phyloP scores from a whole-genome alignment of 108 stramenopile genomes.

The Discostella pseudostelligera region DNA sequence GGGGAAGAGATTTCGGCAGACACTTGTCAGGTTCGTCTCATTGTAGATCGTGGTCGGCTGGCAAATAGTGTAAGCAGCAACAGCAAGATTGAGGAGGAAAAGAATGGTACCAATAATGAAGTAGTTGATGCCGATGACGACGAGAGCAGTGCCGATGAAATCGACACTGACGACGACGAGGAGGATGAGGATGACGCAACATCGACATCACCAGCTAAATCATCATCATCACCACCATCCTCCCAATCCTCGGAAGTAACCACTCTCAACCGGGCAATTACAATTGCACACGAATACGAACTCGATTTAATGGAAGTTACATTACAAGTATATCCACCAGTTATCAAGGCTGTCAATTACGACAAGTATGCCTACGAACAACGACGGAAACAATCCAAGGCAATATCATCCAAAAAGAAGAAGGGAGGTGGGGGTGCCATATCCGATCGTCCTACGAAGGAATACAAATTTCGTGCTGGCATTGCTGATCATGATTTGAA shows the following conservation, averaged over 20 bases:
- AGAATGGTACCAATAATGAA: conserved; percentile 3
- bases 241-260: conserved; percentile 14
- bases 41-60: conserved; percentile 55
- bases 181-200: background rate
- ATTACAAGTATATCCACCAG: conserved; percentile 51
- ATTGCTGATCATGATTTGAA: conserved; percentile 64
- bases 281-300: conserved; percentile 44
- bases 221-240: background rate
- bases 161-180: background rate
- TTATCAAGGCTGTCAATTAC: conserved; percentile 57
- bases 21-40: conserved; percentile 52
- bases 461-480: conserved; percentile 56
- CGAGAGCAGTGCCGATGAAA: background rate
- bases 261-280: conserved; percentile 52
- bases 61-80: background rate
- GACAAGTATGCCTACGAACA: conserved; percentile 54
- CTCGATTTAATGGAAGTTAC: conserved; percentile 57
- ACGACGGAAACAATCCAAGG: conserved; percentile 29
- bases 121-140: background rate
- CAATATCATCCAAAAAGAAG: conserved; percentile 29
- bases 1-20: conserved; percentile 32
- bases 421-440: conserved; percentile 42
- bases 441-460: conserved; percentile 50
- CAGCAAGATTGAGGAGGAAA: conserved; percentile 1
- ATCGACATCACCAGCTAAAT: background rate